Evolutionary conservation across 2,329 filamentous ascomycete genomes (phyloP).

Genomic region (Trichophyton simii): DNA sequence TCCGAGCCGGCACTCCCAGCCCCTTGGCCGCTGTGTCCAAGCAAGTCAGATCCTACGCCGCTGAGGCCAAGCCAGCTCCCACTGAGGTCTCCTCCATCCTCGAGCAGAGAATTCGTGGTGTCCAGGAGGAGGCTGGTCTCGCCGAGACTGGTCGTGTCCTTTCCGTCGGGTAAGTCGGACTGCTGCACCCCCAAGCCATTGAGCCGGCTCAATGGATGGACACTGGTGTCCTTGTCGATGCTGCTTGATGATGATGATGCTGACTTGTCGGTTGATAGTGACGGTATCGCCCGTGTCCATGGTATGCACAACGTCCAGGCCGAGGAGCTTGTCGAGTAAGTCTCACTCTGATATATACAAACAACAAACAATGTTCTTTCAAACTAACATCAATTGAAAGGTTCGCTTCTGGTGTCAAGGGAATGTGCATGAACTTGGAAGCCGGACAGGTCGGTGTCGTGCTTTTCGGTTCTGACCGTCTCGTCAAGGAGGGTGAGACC

Average conservation of each 20-base stretch:
- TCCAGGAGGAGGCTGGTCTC: conserved; percentile 90
- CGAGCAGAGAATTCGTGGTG: conserved; percentile 97
- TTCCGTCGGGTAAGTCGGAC: conserved; percentile 69
- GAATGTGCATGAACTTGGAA: conserved; percentile 99
- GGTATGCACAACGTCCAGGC: conserved; percentile 99
- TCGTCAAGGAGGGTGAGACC: conserved; percentile 98
- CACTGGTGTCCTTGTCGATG: neutral
- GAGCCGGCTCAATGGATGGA: neutral
- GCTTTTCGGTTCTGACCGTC: conserved; percentile 99
- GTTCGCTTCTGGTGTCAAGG: conserved; percentile 99
- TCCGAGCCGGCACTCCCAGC: conserved; percentile 73
- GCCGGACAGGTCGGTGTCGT: conserved; percentile 99
- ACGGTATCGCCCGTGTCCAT: conserved; percentile 99
- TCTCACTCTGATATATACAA: conserved; percentile 23
- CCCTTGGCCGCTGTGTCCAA: conserved; percentile 57
- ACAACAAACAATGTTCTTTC: conserved; percentile 10
- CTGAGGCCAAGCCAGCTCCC: conserved; percentile 85
- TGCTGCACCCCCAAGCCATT: neutral
- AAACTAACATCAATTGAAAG: conserved; percentile 36
- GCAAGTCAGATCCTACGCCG: conserved; percentile 75
- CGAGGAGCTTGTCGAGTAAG: conserved; percentile 99
- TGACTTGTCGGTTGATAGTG: conserved; percentile 46
- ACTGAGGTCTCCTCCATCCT: conserved; percentile 99
- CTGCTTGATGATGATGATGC: neutral
- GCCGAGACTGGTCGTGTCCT: conserved; percentile 98